Evolutionary conservation across 83 land plant species (phyloP).

Genomic region (Picea engelmannii): DNA sequence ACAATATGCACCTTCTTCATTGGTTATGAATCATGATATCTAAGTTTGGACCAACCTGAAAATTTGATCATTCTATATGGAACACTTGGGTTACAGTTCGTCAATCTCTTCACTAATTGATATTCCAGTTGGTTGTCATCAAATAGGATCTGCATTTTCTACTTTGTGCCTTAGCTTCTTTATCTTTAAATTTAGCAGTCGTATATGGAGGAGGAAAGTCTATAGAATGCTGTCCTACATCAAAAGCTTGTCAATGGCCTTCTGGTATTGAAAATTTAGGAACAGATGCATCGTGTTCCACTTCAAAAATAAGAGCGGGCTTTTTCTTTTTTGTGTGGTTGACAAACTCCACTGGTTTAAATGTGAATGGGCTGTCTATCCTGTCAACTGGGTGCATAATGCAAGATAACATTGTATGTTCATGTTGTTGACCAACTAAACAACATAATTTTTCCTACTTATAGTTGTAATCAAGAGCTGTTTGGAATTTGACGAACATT

Average conservation of each 20-base stretch:
- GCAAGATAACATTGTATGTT: conserved; percentile 10
- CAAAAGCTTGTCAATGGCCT: conserved; percentile 27
- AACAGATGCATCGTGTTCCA: conserved; percentile 28
- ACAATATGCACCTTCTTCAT: too few species aligned
- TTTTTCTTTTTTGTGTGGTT: neutral
- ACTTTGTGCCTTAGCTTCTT: conserved; percentile 20
- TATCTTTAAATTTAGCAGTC: conserved; percentile 39
- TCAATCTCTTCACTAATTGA: conserved; percentile 39
- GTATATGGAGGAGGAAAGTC: conserved; percentile 35
- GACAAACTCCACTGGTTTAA: conserved; percentile 6
- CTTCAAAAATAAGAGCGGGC: conserved; percentile 11
- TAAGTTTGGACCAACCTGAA: too few species aligned
- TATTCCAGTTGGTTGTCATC: conserved; percentile 36
- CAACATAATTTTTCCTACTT: neutral
- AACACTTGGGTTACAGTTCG: conserved; percentile 18
- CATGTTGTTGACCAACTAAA: neutral
- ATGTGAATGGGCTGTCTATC: neutral
- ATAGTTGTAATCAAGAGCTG: neutral
- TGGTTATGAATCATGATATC: too few species aligned
- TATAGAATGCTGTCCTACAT: conserved; percentile 30
- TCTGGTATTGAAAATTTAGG: conserved; percentile 45
- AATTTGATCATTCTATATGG: neutral
- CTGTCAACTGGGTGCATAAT: neutral
- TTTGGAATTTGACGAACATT: neutral
- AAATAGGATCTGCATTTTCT: conserved; percentile 45